Percentiles rank a stretch among this genome's conserved stretches.
Evolutionary conservation across 306 rosid genomes (phyloP).

Genomic region (Corylus heterophylla): DNA sequence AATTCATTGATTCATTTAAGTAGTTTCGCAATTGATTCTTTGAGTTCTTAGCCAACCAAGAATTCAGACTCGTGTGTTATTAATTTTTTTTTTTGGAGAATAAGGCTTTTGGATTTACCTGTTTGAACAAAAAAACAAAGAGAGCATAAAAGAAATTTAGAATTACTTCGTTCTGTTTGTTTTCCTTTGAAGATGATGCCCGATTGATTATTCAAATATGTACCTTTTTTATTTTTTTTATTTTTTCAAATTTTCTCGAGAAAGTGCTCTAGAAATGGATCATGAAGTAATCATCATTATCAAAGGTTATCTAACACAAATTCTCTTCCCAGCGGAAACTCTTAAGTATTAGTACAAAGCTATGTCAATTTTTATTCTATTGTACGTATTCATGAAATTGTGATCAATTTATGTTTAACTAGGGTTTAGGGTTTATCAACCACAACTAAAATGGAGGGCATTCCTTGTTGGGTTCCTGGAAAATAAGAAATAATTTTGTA

Average conservation of each 20-base stretch:
- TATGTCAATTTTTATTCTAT: no score
- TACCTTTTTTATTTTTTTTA: not conserved
- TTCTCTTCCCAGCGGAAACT: no score
- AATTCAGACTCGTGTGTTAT: no score
- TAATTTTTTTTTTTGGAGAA: not conserved
- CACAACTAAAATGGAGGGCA: not conserved
- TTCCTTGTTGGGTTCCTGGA: not conserved
- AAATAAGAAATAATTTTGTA: not conserved
- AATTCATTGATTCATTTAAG: not conserved
- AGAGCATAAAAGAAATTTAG: not conserved
- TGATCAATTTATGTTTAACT: no score
- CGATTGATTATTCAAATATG: not conserved
- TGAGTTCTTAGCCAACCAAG: not conserved
- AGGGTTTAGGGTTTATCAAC: no score
- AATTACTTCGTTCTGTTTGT: not conserved
- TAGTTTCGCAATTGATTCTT: no score
- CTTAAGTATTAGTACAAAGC: no score
- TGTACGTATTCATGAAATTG: no score
- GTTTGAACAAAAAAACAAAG: not conserved
- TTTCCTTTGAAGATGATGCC: not conserved
- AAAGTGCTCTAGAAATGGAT: not conserved
- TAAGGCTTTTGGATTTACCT: not conserved
- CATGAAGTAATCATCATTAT: not conserved
- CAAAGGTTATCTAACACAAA: not conserved
- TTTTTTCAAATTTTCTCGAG: not conserved